Evolutionary conservation across 2,329 filamentous ascomycete species (phyloP).

Genomic region (Aspergillus melleus): DNA sequence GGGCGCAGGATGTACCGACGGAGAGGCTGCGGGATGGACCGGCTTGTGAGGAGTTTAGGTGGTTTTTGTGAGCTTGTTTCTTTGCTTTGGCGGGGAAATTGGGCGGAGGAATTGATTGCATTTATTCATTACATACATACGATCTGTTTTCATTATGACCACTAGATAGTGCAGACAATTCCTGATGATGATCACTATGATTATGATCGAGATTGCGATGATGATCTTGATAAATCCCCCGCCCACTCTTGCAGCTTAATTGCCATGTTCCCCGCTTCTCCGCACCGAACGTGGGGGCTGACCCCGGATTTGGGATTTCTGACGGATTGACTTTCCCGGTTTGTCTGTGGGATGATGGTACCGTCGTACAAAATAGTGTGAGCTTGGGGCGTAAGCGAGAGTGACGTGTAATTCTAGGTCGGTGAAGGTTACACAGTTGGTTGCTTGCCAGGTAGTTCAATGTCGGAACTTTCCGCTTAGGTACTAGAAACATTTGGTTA

Average conservation of each 20-base stretch:
- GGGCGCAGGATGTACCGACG: conserved; percentile 59
- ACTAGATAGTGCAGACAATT: not conserved
- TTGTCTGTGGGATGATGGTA: not conserved
- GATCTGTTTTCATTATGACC: too few relatives aligned
- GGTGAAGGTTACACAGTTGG: too few relatives aligned
- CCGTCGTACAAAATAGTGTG: not conserved
- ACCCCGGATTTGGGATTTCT: not conserved
- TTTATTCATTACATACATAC: too few relatives aligned
- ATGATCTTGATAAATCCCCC: not conserved
- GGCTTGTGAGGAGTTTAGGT: conserved; percentile 55
- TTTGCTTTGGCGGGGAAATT: not conserved
- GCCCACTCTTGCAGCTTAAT: not conserved
- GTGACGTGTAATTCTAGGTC: too few relatives aligned
- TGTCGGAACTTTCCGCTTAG: too few relatives aligned
- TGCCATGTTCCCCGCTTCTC: not conserved
- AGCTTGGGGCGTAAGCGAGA: too few relatives aligned
- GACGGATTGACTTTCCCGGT: not conserved
- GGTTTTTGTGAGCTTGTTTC: conserved; percentile 48
- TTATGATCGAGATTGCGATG: not conserved
- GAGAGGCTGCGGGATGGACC: conserved; percentile 58
- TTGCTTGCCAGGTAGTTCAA: too few relatives aligned
- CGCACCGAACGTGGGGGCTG: not conserved
- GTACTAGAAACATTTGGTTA: too few relatives aligned
- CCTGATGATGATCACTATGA: not conserved
- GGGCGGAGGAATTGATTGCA: too few relatives aligned